These are phyloP conservation scores for Hypocreales sp. DNA, from an alignment of 2,329 filamentous ascomycete genomes.

Conservation along the genomic window DNA sequence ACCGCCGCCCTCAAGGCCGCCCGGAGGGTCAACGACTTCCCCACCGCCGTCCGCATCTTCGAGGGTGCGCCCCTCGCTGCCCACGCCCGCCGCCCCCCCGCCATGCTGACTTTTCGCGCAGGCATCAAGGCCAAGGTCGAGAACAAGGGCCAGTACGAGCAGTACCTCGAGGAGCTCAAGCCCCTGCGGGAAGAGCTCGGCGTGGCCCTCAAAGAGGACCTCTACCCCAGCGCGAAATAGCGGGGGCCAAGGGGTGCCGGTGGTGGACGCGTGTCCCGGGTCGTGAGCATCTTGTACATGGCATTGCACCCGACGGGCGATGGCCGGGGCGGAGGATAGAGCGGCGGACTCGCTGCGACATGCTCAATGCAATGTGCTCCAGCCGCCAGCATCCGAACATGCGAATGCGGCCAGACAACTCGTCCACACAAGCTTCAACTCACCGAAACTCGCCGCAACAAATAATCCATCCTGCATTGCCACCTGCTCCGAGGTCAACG, in stretches of 20 bases:
- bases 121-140: constrained; percentile 99
- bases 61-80: constrained; percentile 52
- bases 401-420: too few relatives aligned
- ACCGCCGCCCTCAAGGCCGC: constrained; percentile 85
- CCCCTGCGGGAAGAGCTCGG: constrained; percentile 86
- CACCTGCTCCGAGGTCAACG: too few relatives aligned
- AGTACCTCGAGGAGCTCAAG: constrained; percentile 91
- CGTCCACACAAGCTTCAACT: too few relatives aligned
- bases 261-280: too few relatives aligned
- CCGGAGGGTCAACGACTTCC: constrained; percentile 93
- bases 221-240: constrained; percentile 57
- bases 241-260: too few relatives aligned
- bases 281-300: too few relatives aligned
- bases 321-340: constrained; percentile 13
- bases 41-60: constrained; percentile 94
- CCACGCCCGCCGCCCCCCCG: too few relatives aligned
- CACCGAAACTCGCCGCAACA: too few relatives aligned
- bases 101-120: constrained; percentile 20
- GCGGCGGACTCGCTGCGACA: constrained; percentile 13
- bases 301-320: too few relatives aligned
- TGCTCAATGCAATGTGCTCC: constrained; percentile 11
- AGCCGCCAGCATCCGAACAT: too few relatives aligned
- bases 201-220: constrained; percentile 76
- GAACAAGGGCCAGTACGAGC: constrained; percentile 93
- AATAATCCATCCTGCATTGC: too few relatives aligned